Evolutionary conservation across 2,329 filamentous ascomycete genomes (phyloP), one percentile per base, ranked within the genome.

Genomic region (Fusarium coicis): DNA sequence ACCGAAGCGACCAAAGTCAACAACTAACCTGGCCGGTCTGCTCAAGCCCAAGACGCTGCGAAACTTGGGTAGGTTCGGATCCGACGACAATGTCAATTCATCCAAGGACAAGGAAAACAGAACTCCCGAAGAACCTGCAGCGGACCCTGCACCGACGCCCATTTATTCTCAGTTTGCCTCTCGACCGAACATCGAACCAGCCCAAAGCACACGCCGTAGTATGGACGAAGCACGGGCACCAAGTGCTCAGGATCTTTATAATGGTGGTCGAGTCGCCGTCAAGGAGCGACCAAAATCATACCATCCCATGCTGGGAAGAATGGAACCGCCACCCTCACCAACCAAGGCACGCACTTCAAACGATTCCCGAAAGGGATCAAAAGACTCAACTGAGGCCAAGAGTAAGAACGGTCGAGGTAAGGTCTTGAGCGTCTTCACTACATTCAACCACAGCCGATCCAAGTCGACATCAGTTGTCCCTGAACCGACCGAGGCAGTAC

Each of bases 21-120:
- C 93, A 7, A 93, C 93, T 37, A 97, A 95, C 79, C 86, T 98
- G n/a, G 90, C 90, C 2, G 90, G 88, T 9, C 88, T 98, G 61
- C 88, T 97, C 57, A 91, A 92, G 63, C 90, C 91, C 66, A 94
- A 92, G 80, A 94, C 93, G 15, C 87, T 91, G 59, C 93, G 91
- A 78, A 92, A 90, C 73, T 82, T 92, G 30, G 88, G 89, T 70
- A 87, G 86, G 65, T 78, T 85, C 52, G 84, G 87, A 60, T 83
- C 83, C 39, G 88, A 89, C 18, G 88, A 90, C 11, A 85, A 87
- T 59, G 81, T 85, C 30, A 85, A 84, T 43, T 81, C 83, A 44
- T 82, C 81, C 34, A 92, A 89, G 77, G 92, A 96, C 80, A 97
- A 97, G 82, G 95, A 97, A 82, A 97, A 97, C 80, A 88, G 87